These are phyloP conservation scores for Rhodotorula paludigena DNA, from an alignment of 768 basidiomycete genomes.

Conservation along the genomic window DNA sequence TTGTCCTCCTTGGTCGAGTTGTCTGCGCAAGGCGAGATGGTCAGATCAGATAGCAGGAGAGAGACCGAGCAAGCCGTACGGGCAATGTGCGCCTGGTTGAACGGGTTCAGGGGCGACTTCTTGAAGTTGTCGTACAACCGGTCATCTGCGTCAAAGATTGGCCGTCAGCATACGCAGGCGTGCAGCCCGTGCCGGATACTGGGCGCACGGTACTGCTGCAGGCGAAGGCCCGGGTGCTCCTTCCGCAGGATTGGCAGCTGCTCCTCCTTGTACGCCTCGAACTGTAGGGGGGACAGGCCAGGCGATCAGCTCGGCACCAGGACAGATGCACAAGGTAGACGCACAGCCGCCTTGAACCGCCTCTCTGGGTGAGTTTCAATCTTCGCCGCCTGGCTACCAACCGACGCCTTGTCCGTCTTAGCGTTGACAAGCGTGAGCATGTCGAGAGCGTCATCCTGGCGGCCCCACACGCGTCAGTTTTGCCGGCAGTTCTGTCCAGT, in stretches of 20 bases:
- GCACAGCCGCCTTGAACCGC: conserved; percentile 50
- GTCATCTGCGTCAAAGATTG: conserved; percentile 36
- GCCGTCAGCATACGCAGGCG: no score
- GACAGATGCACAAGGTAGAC: background rate
- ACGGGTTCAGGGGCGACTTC: conserved; percentile 45
- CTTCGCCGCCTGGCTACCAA: conserved; percentile 45
- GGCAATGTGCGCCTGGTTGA: conserved; percentile 49
- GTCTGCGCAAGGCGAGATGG: conserved; percentile 22
- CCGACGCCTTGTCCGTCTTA: conserved; percentile 48
- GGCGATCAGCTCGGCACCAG: background rate
- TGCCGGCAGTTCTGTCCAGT: background rate
- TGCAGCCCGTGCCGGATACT: no score
- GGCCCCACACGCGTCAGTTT: background rate
- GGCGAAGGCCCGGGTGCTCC: conserved; percentile 50
- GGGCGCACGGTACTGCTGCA: conserved; percentile 46
- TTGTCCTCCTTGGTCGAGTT: conserved; percentile 51
- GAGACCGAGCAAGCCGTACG: conserved; percentile 12
- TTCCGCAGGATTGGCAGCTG: conserved; percentile 48
- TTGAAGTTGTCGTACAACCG: conserved; percentile 50
- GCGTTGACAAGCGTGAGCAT: conserved; percentile 49
- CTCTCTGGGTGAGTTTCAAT: conserved; percentile 45
- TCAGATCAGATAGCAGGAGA: background rate
- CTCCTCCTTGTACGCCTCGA: conserved; percentile 50
- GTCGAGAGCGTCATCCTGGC: conserved; percentile 46
- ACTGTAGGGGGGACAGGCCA: conserved; percentile 1